phyloP scores from a whole-genome alignment of 768 basidiomycete genomes.

The Hericium coralloides region DNA sequence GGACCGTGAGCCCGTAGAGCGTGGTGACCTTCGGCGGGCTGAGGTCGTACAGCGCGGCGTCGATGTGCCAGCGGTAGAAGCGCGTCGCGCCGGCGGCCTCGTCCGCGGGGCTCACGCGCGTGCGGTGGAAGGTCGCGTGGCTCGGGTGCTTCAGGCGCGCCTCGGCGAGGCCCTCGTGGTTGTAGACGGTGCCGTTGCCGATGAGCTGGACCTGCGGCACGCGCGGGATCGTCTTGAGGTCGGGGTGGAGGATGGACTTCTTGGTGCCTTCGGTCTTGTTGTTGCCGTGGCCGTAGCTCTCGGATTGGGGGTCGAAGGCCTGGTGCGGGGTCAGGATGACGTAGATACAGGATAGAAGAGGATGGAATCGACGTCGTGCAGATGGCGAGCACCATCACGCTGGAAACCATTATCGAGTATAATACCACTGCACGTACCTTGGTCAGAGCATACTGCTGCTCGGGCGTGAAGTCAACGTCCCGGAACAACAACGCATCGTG shows the following conservation, averaged over 20 bases:
- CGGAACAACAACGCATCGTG: constrained; percentile 71
- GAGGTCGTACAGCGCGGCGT: constrained; percentile 73
- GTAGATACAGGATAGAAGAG: constrained; percentile 1
- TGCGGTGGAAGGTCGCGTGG: constrained; percentile 81
- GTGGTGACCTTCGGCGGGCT: constrained; percentile 77
- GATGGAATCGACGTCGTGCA: not conserved
- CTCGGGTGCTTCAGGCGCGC: constrained; percentile 75
- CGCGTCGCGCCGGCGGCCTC: constrained; percentile 64
- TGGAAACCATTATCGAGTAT: not conserved
- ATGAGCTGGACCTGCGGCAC: constrained; percentile 87
- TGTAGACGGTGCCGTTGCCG: constrained; percentile 70
- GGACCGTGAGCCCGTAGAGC: constrained; percentile 66
- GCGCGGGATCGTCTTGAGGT: constrained; percentile 81
- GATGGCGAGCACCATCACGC: not conserved
- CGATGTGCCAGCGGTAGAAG: constrained; percentile 89
- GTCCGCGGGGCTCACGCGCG: constrained; percentile 57
- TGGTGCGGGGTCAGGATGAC: constrained; percentile 19
- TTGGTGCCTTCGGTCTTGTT: constrained; percentile 70
- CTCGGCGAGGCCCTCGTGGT: constrained; percentile 69
- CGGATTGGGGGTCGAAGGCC: constrained; percentile 66
- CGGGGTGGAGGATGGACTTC: constrained; percentile 79
- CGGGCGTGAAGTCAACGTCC: constrained; percentile 57
- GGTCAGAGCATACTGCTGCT: constrained; percentile 78
- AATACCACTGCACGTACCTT: constrained; percentile 41
- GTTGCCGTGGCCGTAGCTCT: constrained; percentile 80